Conservation (phyloP, 1,284 basidiomycete species). For the Coniophora puteana region DNA sequence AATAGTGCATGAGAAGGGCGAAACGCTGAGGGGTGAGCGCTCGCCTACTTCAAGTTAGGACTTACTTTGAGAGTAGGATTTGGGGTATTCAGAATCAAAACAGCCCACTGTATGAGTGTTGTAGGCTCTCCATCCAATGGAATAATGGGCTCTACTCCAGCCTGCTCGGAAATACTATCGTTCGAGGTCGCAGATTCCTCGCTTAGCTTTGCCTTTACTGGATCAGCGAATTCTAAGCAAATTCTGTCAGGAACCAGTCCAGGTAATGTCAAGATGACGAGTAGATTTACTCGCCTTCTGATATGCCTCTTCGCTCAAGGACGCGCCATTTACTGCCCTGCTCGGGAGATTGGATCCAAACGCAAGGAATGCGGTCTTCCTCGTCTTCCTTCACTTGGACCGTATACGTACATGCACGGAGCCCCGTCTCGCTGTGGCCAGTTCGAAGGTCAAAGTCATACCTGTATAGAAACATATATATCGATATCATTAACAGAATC, state of each 20-base stretch:
- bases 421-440: slow-evolving; percentile 73
- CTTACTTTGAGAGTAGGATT: slow-evolving; percentile 66
- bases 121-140: slow-evolving; percentile 46
- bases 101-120: slow-evolving; percentile 74
- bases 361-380: slow-evolving; percentile 40
- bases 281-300: neutral
- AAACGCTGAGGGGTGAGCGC: neutral
- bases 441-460: slow-evolving; percentile 73
- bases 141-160: slow-evolving; percentile 41
- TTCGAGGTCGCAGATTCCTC: no score
- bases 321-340: no score
- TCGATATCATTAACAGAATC: neutral
- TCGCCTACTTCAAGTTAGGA: neutral
- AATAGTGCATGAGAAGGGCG: slow-evolving; percentile 5
- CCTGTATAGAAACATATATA: slow-evolving; percentile 39
- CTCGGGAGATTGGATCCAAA: slow-evolving; percentile 76
- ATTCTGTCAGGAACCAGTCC: neutral
- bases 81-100: slow-evolving; percentile 69
- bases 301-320: no score
- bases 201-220: no score
- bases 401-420: slow-evolving; percentile 75
- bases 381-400: slow-evolving; percentile 50
- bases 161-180: no score
- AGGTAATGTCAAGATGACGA: no score
- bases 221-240: neutral